Base-by-base conservation (phyloP, 805 yeast genomes). In the Wickerhamomyces strasburgensis region DNA sequence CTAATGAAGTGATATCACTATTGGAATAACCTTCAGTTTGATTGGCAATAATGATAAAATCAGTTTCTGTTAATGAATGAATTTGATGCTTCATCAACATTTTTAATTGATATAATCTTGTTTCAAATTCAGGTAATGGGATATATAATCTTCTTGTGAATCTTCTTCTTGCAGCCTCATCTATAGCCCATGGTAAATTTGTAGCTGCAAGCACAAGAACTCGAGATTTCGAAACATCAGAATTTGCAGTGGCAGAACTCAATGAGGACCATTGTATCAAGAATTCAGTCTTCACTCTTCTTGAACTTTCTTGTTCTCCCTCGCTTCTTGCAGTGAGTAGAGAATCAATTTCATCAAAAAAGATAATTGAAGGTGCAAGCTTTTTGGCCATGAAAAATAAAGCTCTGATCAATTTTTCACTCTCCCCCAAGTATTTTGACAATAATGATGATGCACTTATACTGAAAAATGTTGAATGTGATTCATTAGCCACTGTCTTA, bases 281-380 rank as follows among this genome's bases (percentile, higher is more conserved):
- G 54, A 90, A 86, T 62, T 90, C 98, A 49, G 88, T 90, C 59
- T 90, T 90, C 52, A 93, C 86, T 42, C 98, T 67, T 47, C 98
- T 66, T 19, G 93, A 79, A 3, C 96, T 82, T 60, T 90, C 98
- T 54, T 85, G 84, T 51, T 86, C 95, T 36, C 78, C 78, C 31
- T 78, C 83, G 21, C 83, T 84, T 51, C 98, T 70, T 23, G 88
- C 74, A 14, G 95, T 81, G 37, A 90, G 66, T 34, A 90, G 65
- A 2, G 97, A 89, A 56, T 90, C 98, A 48, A 90, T 90, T 62
- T 90, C 98, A 64, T 90, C 98, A 32, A 93, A 89, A 61, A 90
- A 90, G 19, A 90, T 90, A 49, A 90, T 90, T 2, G 96, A 80
- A 0, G 98, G 98, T 2, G 97, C 85, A 47, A 93, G 66, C 34